These are phyloP conservation scores for Nemania sp. DNA, from an alignment of 2,329 filamentous ascomycete species.

Conservation along the genomic window DNA sequence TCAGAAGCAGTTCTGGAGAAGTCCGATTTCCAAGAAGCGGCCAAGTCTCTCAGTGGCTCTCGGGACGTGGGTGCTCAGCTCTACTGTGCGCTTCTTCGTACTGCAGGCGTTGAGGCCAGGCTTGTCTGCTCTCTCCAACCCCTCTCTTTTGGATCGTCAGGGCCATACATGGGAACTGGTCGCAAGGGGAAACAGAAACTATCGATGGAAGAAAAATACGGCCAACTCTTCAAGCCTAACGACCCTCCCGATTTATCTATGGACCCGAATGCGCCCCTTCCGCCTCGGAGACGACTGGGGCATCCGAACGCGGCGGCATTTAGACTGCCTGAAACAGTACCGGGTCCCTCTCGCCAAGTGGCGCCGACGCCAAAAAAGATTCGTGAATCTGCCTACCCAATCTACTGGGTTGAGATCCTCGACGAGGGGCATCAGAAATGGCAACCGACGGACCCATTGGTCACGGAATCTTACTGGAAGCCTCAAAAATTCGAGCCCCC, in stretches of 20 bases:
- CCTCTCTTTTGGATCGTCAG: conserved; percentile 73
- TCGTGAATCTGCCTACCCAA: conserved; percentile 79
- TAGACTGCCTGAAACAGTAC: conserved; percentile 59
- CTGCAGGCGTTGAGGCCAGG: conserved; percentile 82
- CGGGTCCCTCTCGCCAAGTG: conserved; percentile 49
- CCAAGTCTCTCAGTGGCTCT: conserved; percentile 79
- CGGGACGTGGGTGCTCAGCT: conserved; percentile 90
- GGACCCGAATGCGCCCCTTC: conserved; percentile 47
- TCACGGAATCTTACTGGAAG: conserved; percentile 81
- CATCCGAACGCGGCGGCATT: conserved; percentile 68
- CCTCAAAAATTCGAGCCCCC: conserved; percentile 85
- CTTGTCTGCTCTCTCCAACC: conserved; percentile 92
- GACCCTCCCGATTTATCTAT: conserved; percentile 48
- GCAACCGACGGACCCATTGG: conserved; percentile 87
- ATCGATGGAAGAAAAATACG: conserved; percentile 52
- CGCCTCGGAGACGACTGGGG: conserved; percentile 62
- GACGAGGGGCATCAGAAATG: conserved; percentile 90
- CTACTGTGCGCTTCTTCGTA: conserved; percentile 87
- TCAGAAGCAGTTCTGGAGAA: conserved; percentile 76
- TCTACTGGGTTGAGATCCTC: conserved; percentile 96
- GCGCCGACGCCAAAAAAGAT: conserved; percentile 59
- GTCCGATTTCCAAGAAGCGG: conserved; percentile 78
- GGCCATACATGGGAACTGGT: conserved; percentile 61
- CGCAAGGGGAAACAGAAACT: conserved; percentile 49
- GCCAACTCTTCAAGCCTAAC: conserved; percentile 58